phyloP scores from a whole-genome alignment of 495 filamentous ascomycete genomes.

The Massariosphaeria phaeospora region DNA sequence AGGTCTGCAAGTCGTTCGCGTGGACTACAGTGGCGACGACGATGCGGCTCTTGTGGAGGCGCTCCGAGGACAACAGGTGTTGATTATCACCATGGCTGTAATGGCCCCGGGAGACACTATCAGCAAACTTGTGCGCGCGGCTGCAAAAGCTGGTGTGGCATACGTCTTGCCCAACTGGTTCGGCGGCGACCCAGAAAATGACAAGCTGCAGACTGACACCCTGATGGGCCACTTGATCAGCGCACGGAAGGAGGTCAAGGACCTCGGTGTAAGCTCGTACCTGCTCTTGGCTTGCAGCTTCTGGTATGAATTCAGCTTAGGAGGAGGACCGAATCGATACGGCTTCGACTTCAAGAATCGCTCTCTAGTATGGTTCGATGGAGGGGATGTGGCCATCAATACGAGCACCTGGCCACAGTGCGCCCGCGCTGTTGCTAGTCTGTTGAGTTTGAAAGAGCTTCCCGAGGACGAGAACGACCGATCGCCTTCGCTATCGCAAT shows the following conservation, averaged over 20 bases:
- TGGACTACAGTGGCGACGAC: conserved; percentile 21
- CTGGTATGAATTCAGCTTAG: conserved; percentile 54
- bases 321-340: conserved; percentile 31
- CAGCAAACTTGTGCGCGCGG: conserved; percentile 50
- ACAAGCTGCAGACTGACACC: conserved; percentile 38
- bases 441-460: conserved; percentile 36
- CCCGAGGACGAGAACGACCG: conserved; percentile 42
- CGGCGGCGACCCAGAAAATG: conserved; percentile 42
- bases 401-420: conserved; percentile 44
- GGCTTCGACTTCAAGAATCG: conserved; percentile 47
- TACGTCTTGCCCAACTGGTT: conserved; percentile 57
- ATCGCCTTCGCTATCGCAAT: conserved; percentile 34
- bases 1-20: conserved; percentile 9
- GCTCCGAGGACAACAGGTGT: conserved; percentile 22
- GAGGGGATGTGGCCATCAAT: conserved; percentile 43
- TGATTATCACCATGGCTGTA: conserved; percentile 46
- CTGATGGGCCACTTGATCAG: conserved; percentile 1
- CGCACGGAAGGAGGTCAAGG: conserved; percentile 37
- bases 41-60: conserved; percentile 1
- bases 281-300: conserved; percentile 40
- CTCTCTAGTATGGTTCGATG: conserved; percentile 46
- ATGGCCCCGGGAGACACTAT: conserved; percentile 41
- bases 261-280: conserved; percentile 33
- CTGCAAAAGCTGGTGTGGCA: conserved; percentile 51
- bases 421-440: conserved; percentile 43